phyloP scores from a whole-genome alignment of 495 filamentous ascomycete genomes.

The Penicillium diatomitis region DNA sequence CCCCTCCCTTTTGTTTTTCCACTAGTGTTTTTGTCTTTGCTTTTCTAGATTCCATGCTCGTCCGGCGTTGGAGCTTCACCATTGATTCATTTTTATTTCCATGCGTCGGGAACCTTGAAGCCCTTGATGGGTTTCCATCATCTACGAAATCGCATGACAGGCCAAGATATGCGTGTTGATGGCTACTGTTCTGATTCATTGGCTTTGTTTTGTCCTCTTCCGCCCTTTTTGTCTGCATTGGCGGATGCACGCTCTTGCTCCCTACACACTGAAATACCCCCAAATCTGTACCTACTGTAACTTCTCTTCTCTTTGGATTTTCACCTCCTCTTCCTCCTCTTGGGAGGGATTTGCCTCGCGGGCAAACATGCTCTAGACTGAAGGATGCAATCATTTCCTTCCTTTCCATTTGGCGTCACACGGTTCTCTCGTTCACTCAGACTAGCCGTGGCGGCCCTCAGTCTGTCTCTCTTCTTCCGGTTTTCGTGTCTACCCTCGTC shows the following conservation, averaged over 20 bases:
- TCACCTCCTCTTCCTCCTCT: too few species aligned
- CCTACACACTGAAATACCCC: conserved; percentile 13
- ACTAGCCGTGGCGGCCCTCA: too few species aligned
- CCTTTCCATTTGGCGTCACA: too few species aligned
- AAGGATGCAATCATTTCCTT: too few species aligned
- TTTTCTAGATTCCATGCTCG: conserved; percentile 11
- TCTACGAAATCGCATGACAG: conserved; percentile 17
- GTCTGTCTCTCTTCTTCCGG: too few species aligned
- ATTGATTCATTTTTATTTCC: not conserved
- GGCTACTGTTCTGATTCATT: not conserved
- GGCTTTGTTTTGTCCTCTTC: not conserved
- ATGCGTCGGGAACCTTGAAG: not conserved
- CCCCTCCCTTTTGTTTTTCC: not conserved
- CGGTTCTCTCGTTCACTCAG: too few species aligned
- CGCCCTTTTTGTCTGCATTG: conserved; percentile 3
- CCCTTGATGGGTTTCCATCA: conserved; percentile 1
- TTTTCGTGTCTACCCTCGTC: too few species aligned
- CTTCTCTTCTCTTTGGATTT: too few species aligned
- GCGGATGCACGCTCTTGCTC: not conserved
- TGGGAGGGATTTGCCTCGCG: too few species aligned
- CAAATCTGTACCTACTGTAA: conserved; percentile 6
- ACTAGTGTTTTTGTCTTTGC: conserved; percentile 2
- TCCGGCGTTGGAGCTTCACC: conserved; percentile 12
- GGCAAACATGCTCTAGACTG: too few species aligned
- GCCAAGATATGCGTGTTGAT: not conserved